These are phyloP conservation scores for Quillaja saponaria DNA, from an alignment of 306 rosid species.

Conservation along the genomic window DNA sequence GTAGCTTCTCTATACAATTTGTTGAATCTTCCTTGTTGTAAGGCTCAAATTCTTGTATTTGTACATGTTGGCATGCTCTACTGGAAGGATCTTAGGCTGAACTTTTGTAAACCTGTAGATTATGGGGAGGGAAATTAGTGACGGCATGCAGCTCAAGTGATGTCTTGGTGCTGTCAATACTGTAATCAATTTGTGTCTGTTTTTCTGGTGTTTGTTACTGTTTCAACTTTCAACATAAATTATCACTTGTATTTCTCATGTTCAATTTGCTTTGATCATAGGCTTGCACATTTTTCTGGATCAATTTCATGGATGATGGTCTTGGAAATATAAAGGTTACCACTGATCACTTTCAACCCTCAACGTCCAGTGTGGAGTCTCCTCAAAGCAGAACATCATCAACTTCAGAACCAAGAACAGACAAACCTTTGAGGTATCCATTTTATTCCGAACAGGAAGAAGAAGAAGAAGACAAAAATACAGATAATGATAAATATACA, in stretches of 20 bases:
- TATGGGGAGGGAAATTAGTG: slow-evolving; percentile 20
- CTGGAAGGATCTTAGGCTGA: not conserved
- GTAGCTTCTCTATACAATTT: not conserved
- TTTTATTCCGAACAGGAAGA: slow-evolving; percentile 18
- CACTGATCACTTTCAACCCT: slow-evolving; percentile 69
- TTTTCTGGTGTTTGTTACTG: slow-evolving; percentile 9
- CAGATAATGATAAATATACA: slow-evolving; percentile 7
- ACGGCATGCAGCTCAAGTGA: not conserved
- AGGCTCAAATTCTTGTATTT: slow-evolving; percentile 3
- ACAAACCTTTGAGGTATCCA: slow-evolving; percentile 46
- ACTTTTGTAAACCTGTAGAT: not conserved
- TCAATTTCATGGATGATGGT: slow-evolving; percentile 73
- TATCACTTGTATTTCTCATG: slow-evolving; percentile 5
- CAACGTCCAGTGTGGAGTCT: slow-evolving; percentile 50
- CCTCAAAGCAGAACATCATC: slow-evolving; percentile 40
- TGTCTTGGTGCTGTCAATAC: slow-evolving; percentile 3
- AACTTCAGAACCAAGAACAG: slow-evolving; percentile 37
- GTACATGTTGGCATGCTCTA: slow-evolving; percentile 2
- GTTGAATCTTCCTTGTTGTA: not conserved
- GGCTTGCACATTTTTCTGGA: slow-evolving; percentile 2
- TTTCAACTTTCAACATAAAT: slow-evolving; percentile 34
- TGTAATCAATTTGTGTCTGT: slow-evolving; percentile 19
- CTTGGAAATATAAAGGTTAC: slow-evolving; percentile 64
- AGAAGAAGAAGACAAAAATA: slow-evolving; percentile 10
- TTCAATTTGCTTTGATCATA: slow-evolving; percentile 25